Percentiles rank a stretch among this genome's conserved stretches.
These are phyloP conservation scores for Pterulicium gracile DNA, from an alignment of 1,284 basidiomycete genomes.

Conservation along the genomic window DNA sequence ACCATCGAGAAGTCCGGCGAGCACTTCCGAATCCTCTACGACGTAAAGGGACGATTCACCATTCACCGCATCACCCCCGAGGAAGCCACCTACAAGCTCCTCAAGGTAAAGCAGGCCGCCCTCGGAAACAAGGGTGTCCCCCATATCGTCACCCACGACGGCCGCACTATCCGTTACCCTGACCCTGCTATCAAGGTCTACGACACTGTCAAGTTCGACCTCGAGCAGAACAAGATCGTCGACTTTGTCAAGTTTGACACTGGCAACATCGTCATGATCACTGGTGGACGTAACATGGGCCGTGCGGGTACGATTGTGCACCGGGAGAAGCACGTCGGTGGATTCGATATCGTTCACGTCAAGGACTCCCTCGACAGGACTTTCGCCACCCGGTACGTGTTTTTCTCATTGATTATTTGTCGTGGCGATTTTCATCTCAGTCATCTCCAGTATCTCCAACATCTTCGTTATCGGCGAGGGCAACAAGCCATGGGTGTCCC, in stretches of 20 bases:
- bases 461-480: conserved; percentile 98
- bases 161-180: conserved; percentile 98
- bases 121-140: conserved; percentile 93
- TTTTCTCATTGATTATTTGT: neutral
- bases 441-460: conserved; percentile 70
- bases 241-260: conserved; percentile 96
- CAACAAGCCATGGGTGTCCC: conserved; percentile 91
- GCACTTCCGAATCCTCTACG: conserved; percentile 99
- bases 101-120: conserved; percentile 91
- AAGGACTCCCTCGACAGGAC: conserved; percentile 93
- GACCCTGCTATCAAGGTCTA: conserved; percentile 95
- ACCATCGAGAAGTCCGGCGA: conserved; percentile 98
- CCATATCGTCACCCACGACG: conserved; percentile 97
- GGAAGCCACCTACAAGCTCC: conserved; percentile 97
- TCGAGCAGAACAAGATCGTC: conserved; percentile 90
- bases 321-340: conserved; percentile 95
- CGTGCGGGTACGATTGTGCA: conserved; percentile 93
- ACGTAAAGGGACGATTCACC: conserved; percentile 98
- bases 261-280: conserved; percentile 96
- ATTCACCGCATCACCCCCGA: conserved; percentile 99
- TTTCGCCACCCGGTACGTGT: conserved; percentile 84
- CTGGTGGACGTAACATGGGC: conserved; percentile 99
- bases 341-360: conserved; percentile 97
- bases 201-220: conserved; percentile 97
- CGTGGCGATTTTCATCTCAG: conserved; percentile 5